Evolutionary conservation across 1,284 basidiomycete genomes (phyloP).

Genomic region (Puccinia triticina): DNA sequence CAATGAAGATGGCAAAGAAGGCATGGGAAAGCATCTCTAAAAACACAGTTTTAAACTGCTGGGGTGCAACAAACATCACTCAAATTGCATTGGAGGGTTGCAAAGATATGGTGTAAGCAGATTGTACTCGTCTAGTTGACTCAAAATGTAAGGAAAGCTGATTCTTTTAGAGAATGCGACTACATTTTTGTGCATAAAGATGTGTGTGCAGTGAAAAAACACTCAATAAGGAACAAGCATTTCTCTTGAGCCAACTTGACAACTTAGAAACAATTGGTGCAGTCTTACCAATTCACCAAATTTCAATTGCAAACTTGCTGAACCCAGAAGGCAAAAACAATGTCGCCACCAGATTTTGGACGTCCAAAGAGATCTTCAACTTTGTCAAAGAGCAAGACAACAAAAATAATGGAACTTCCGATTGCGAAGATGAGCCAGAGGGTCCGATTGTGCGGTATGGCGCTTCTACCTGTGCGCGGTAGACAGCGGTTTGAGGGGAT

Average conservation of each 20-base stretch:
- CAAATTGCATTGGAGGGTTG: background rate
- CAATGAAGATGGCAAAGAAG: slow-evolving; percentile 15
- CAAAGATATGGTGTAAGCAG: too few relatives aligned
- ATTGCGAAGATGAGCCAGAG: background rate
- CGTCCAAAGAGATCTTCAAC: background rate
- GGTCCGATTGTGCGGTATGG: background rate
- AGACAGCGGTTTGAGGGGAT: too few relatives aligned
- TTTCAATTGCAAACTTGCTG: background rate
- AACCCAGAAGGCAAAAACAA: slow-evolving; percentile 18
- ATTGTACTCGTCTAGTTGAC: too few relatives aligned
- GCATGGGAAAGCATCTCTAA: background rate
- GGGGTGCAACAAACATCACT: background rate
- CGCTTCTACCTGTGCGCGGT: too few relatives aligned
- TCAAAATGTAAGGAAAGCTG: too few relatives aligned
- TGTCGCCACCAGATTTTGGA: background rate
- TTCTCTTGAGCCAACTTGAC: too few relatives aligned
- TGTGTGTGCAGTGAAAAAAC: too few relatives aligned
- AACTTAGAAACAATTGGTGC: background rate
- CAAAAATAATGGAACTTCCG: background rate
- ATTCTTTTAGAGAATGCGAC: too few relatives aligned
- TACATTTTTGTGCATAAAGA: too few relatives aligned
- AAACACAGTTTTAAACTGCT: background rate
- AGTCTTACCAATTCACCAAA: background rate
- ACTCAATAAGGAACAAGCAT: too few relatives aligned
- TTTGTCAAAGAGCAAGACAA: background rate